Evolutionary conservation across 2,329 filamentous ascomycete species (phyloP), one percentile per base, ranked within the genome.

Genomic region (Aspergillus amoenus): DNA sequence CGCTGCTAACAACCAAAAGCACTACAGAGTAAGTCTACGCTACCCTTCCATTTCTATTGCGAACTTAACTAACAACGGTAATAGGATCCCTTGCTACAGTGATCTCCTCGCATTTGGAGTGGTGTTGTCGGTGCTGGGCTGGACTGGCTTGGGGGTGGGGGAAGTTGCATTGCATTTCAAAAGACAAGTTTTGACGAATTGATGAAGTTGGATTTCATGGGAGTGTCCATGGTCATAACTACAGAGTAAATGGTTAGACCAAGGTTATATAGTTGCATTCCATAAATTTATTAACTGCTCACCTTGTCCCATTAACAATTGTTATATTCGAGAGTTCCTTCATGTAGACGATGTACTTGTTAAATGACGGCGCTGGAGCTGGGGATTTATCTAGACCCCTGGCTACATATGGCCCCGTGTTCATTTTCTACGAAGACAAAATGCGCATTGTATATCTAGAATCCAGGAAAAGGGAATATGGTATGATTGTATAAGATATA

Each of bases 1-100:
- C 78, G 84, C 84, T 67, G 81, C 79, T 59, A 96, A 97, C 76
- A 83, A 83, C 79, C 91, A 95, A 73, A 89, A 89, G 76, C 86
- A 89, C 73, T 89, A 82, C 81, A 81, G 87, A 69, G 83, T 83
- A 77, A 75, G 80, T 76, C n/a, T 13, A 9, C 15, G 9, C 27
- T 62, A 27, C 47, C 17, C 17, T 22, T 15, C 21, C 21, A 21
- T 39, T 39, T 13, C n/a, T 54, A n/a, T 24, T 13, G 13, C 13
- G 4, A 30, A 44, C 30, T 32, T 54, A 21, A 37, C 66, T 71
- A 66, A 71, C 52, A 18, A 42, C 39, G 3, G 21, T 21, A 30
- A 39, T 60, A 79, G 73, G 83, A 86, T 69, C 82, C 75, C 24
- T 75, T 82, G 46, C 73, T 82, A 52, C 81, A 82, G 70, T 82